Conservation (phyloP, 2,329 filamentous ascomycete species). For the Amauroascus niger region DNA sequence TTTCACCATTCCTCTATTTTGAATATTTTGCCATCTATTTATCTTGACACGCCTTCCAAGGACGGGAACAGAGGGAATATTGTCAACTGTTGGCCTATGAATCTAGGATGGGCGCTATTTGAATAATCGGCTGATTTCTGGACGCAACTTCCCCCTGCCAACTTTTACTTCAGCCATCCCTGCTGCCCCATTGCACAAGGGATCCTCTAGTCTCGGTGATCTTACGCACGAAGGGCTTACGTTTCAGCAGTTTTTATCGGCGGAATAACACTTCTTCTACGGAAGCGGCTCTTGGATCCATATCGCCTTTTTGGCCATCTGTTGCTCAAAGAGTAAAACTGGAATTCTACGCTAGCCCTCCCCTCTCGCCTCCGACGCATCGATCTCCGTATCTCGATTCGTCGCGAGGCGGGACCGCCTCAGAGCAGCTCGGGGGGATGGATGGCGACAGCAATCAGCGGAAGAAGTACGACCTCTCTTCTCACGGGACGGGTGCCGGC, state of each 20-base stretch:
- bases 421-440: conserved; percentile 56
- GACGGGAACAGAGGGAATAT: neutral
- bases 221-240: neutral
- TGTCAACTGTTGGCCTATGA: neutral
- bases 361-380: conserved; percentile 57
- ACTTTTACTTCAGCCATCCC: conserved; percentile 11
- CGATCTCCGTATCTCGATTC: conserved; percentile 48
- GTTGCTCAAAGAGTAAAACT: conserved; percentile 44
- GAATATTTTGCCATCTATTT: neutral
- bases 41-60: neutral
- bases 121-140: conserved; percentile 1
- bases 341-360: conserved; percentile 54
- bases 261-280: neutral
- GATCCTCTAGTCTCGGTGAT: neutral
- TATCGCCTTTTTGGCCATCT: neutral
- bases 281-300: neutral
- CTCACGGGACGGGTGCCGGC: conserved; percentile 44
- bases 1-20: neutral
- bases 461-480: conserved; percentile 64
- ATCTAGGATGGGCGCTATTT: neutral
- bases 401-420: conserved; percentile 46
- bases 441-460: conserved; percentile 64
- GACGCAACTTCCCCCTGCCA: conserved; percentile 3
- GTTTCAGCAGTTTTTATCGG: conserved; percentile 3
- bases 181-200: conserved; percentile 9